Conservation (phyloP, 306 rosid species). For the Aeschynomene evenia region DNA sequence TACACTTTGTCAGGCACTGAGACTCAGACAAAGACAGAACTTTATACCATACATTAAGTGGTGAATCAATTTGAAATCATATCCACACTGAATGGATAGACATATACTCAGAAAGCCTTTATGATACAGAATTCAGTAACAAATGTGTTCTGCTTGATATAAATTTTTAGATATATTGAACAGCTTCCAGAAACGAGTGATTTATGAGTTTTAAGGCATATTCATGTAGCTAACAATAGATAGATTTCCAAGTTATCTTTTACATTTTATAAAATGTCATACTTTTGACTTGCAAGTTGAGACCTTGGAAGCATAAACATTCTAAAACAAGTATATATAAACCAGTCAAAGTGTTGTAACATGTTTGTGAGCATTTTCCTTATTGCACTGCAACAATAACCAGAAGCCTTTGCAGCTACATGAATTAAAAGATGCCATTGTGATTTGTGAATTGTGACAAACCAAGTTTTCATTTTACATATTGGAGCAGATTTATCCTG, state of each 20-base stretch:
- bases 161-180: background rate
- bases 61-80: background rate
- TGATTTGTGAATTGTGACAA: background rate
- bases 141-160: slow-evolving; percentile 1
- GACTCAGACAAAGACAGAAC: background rate
- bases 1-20: background rate
- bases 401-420: too few species aligned
- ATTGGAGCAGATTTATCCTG: background rate
- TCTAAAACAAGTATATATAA: slow-evolving; percentile 10
- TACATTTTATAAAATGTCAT: background rate
- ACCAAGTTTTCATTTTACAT: background rate
- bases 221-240: background rate
- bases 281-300: background rate
- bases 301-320: slow-evolving; percentile 15
- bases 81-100: background rate
- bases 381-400: background rate
- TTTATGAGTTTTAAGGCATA: background rate
- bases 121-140: background rate
- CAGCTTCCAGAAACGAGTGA: background rate
- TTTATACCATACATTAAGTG: background rate
- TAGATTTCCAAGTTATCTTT: too few species aligned
- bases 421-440: background rate
- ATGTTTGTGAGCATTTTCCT: background rate
- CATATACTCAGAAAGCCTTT: background rate
- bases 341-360: background rate